These are phyloP conservation scores for Diplocarpon mali DNA, from an alignment of 2,329 filamentous ascomycete species.

Conservation along the genomic window DNA sequence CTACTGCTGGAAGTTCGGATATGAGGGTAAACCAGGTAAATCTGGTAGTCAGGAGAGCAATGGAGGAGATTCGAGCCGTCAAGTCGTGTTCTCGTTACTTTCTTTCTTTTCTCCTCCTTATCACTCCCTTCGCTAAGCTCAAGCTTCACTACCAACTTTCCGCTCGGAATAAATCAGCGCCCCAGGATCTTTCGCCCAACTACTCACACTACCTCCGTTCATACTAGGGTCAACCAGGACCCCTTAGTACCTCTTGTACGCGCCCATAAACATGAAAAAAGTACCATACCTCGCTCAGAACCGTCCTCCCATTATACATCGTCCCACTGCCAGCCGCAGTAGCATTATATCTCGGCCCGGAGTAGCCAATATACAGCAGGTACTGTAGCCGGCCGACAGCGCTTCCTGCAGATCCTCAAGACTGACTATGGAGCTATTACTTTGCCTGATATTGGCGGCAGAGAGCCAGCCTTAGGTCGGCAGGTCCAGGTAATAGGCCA, in stretches of 20 bases:
- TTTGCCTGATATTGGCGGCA: no score
- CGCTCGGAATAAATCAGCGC: constrained; percentile 47
- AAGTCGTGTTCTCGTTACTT: not conserved
- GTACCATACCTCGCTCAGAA: constrained; percentile 54
- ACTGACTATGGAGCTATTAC: constrained; percentile 46
- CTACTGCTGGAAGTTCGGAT: no score
- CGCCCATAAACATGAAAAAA: constrained; percentile 48
- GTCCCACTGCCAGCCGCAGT: no score
- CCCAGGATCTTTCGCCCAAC: constrained; percentile 41
- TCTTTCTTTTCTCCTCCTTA: not conserved
- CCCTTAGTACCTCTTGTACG: constrained; percentile 36
- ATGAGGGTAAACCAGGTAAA: no score
- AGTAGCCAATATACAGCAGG: constrained; percentile 50
- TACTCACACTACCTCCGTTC: constrained; percentile 39
- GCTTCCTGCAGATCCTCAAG: constrained; percentile 40
- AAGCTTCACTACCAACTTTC: constrained; percentile 26
- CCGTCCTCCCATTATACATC: constrained; percentile 45
- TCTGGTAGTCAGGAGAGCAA: not conserved
- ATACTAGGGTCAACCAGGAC: constrained; percentile 30
- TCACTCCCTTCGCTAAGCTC: not conserved
- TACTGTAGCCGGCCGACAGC: constrained; percentile 39
- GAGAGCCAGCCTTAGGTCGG: no score
- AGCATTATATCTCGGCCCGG: constrained; percentile 47
- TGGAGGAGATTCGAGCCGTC: not conserved
- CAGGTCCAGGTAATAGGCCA: no score